Percentiles rank a stretch among this genome's conserved stretches.
Evolutionary conservation across 441 rosid species (phyloP).

Genomic region (Lagerstroemia fauriei): DNA sequence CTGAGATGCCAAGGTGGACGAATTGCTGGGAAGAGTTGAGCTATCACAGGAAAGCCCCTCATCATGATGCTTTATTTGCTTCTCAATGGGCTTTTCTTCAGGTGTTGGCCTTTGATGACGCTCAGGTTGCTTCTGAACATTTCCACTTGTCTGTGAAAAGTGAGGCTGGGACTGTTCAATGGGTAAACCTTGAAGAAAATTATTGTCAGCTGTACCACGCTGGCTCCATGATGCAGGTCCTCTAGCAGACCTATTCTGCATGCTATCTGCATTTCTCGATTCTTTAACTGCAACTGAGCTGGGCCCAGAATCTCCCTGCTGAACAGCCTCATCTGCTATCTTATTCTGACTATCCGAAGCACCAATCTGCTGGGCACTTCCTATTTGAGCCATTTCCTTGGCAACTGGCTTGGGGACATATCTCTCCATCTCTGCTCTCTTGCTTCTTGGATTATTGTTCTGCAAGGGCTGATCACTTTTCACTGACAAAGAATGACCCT

Average conservation of each 20-base stretch:
- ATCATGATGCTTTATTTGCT: slow-evolving; percentile 47
- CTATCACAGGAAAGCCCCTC: slow-evolving; percentile 58
- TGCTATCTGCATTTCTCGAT: slow-evolving; percentile 53
- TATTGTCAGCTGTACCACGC: slow-evolving; percentile 49
- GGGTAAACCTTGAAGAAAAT: slow-evolving; percentile 35
- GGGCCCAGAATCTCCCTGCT: slow-evolving; percentile 38
- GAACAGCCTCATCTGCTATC: slow-evolving; percentile 41
- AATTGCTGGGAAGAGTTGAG: slow-evolving; percentile 52
- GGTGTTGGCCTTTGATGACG: slow-evolving; percentile 43
- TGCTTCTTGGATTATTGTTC: slow-evolving; percentile 60
- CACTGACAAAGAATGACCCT: slow-evolving; percentile 37
- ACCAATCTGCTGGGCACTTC: slow-evolving; percentile 38
- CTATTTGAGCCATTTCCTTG: slow-evolving; percentile 84
- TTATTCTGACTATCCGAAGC: slow-evolving; percentile 37
- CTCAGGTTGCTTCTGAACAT: slow-evolving; percentile 43
- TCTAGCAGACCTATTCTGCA: slow-evolving; percentile 62
- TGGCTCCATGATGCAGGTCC: slow-evolving; percentile 77
- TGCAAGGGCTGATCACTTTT: slow-evolving; percentile 61
- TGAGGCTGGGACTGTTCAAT: slow-evolving; percentile 36
- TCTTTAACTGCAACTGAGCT: slow-evolving; percentile 47
- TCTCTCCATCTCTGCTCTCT: slow-evolving; percentile 91
- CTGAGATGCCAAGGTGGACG: slow-evolving; percentile 34
- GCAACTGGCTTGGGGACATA: slow-evolving; percentile 86
- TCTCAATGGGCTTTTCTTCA: slow-evolving; percentile 45
- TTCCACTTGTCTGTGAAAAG: slow-evolving; percentile 39